These are phyloP conservation scores for Articulospora tetracladia DNA, from an alignment of 495 filamentous ascomycete species.

Conservation along the genomic window DNA sequence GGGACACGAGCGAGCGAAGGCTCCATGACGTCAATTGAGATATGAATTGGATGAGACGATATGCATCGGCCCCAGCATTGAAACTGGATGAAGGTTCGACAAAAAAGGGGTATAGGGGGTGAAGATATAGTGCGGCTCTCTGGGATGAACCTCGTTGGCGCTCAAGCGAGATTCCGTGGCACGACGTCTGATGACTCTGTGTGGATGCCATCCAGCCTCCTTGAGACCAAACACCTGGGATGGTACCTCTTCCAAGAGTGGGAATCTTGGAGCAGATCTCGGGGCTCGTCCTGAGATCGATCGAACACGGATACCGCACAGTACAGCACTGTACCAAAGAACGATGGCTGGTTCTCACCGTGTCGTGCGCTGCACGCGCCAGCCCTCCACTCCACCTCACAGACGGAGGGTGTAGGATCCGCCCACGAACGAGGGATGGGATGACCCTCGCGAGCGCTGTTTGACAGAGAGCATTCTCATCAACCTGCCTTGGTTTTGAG, in stretches of 20 bases:
- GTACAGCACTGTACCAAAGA: too few relatives aligned
- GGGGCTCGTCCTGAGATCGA: neutral
- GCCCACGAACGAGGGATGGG: neutral
- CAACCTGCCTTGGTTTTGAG: neutral
- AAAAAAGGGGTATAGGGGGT: conserved; percentile 4
- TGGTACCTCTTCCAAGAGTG: neutral
- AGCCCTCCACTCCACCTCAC: too few relatives aligned
- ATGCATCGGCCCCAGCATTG: conserved; percentile 5
- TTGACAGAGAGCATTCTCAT: neutral
- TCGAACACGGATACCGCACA: too few relatives aligned
- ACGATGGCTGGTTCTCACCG: neutral
- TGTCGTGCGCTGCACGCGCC: too few relatives aligned
- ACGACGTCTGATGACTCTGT: neutral
- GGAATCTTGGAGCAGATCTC: neutral
- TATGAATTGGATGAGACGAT: conserved; percentile 12
- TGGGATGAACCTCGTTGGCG: conserved; percentile 14
- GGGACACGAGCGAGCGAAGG: neutral
- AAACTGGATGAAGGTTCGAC: neutral
- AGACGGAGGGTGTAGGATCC: neutral
- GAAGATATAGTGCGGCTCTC: neutral
- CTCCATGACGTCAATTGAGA: conserved; percentile 7
- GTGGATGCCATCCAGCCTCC: neutral
- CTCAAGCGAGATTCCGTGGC: conserved; percentile 5
- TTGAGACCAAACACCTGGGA: conserved; percentile 1
- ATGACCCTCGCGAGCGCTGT: neutral